Conservation (phyloP, 2,329 filamentous ascomycete species). For the Chlorencoelia australis region DNA sequence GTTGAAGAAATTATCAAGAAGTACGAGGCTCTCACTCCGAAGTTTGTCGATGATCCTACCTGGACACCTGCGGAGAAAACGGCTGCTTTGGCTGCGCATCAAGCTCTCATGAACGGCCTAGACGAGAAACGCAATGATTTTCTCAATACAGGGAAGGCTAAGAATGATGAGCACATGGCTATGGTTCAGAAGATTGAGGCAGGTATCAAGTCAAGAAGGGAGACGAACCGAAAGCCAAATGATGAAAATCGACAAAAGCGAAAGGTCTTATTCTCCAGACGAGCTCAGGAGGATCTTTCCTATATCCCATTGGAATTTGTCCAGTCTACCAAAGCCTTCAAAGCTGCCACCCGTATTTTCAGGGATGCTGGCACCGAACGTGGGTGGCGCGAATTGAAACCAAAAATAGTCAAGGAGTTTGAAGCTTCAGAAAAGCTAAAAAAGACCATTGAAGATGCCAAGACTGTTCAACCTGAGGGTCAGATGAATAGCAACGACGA, state of each 20-base stretch:
- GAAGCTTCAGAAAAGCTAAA: background rate
- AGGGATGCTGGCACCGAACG: conserved; percentile 24
- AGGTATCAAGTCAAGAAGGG: conserved; percentile 16
- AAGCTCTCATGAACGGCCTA: conserved; percentile 15
- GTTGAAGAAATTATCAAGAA: conserved; percentile 19
- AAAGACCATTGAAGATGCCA: background rate
- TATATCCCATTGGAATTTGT: conserved; percentile 21
- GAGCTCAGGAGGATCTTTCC: conserved; percentile 21
- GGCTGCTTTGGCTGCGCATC: conserved; percentile 13
- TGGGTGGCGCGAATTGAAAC: conserved; percentile 23
- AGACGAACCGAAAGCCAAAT: conserved; percentile 17
- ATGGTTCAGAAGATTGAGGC: conserved; percentile 22
- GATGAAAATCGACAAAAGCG: conserved; percentile 20
- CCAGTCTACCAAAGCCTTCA: conserved; percentile 17
- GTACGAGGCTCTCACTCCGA: conserved; percentile 21
- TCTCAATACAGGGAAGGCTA: conserved; percentile 18
- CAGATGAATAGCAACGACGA: background rate
- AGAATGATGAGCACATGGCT: conserved; percentile 22
- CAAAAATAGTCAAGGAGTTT: conserved; percentile 24
- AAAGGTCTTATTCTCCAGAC: conserved; percentile 18
- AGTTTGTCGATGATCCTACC: conserved; percentile 16
- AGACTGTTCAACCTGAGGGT: background rate
- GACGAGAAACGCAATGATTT: conserved; percentile 18
- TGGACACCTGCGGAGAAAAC: conserved; percentile 19
- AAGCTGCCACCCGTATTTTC: conserved; percentile 24